A percentile compares a stretch with the other conserved stretches of the same genome.
These are phyloP conservation scores for Paraleonurus japonicus DNA, from an alignment of 257 asterid species.

Conservation along the genomic window DNA sequence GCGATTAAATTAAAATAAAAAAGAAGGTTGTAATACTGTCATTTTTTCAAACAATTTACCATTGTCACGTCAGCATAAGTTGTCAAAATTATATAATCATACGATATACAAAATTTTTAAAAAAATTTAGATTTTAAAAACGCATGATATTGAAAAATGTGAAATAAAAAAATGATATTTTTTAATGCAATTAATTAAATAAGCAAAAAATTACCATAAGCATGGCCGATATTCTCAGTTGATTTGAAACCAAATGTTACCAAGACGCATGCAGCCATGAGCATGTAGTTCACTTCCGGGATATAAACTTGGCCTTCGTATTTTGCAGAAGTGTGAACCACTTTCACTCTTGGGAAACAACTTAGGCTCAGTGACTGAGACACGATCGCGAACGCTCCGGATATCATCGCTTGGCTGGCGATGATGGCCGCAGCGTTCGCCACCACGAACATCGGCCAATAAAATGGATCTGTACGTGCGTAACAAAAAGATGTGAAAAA, in stretches of 20 bases:
- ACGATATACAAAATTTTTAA: no score
- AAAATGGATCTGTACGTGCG: constrained; percentile 41
- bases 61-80: no score
- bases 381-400: constrained; percentile 61
- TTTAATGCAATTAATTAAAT: no score
- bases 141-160: no score
- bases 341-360: constrained; percentile 71
- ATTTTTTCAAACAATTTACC: no score
- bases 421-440: constrained; percentile 73
- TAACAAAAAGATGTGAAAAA: no score
- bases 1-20: no score
- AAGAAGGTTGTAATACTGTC: no score
- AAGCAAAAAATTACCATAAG: constrained; percentile 45
- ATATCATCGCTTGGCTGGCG: constrained; percentile 86
- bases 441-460: constrained; percentile 76
- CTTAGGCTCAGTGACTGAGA: constrained; percentile 60
- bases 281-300: constrained; percentile 66
- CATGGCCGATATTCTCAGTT: constrained; percentile 60
- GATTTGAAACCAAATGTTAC: constrained; percentile 53
- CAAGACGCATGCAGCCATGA: constrained; percentile 63
- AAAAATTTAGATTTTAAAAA: no score
- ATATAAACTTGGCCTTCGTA: constrained; percentile 76
- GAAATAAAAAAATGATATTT: no score
- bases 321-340: constrained; percentile 66
- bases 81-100: no score